Base-by-base conservation (phyloP, 1,284 basidiomycete genomes). In the Apiotrichum veenhuisii region DNA sequence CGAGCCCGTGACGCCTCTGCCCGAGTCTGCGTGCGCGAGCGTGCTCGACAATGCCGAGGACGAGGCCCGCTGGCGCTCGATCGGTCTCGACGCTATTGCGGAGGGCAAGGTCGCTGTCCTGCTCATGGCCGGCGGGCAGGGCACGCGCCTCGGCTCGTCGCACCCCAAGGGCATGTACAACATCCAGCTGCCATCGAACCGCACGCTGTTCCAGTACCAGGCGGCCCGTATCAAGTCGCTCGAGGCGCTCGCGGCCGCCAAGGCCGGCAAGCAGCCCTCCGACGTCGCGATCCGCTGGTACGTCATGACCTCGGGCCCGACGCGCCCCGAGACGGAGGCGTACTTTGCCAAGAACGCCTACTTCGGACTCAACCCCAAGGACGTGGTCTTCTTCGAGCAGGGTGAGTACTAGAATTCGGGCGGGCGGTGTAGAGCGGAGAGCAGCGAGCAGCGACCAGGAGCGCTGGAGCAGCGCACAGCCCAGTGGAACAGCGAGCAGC, bases 111-210 rank as follows among this genome's bases (percentile, higher is more conserved):
- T 98, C 42, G 96, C 87, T 33, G 93, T 98, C 14, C 82, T 99
- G 30, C 83, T 99, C 68, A 89, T 99, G 87, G 96, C 96, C 2
- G 96, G 96, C 50, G 96, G 96, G 3, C 96, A 99, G 78, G 96
- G 96, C 23, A 96, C 94, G 18, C 83, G 96, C 53, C 81, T 99
- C 48, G 96, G 96, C 38, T 94, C 90, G 67, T 84, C 82, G 37
- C 88, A 87, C 23, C 96, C 96, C 26, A 99, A 99, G 74, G 96
- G 96, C 12, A 97, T 94, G 81, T 98, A 97, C 79, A 91, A 98
- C 75, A 97, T 98, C 66, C 88, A 87, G 18, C 82, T 99, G 42
- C 91, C 93, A 14, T 92, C 89, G 36, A 86, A 89, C 79, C 96
- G 94, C 79, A 86, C 87, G 30, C 85, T 99, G 57, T 98, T 99